Percentiles rank a stretch among this genome's conserved stretches.
Evolutionary conservation across 2,329 filamentous ascomycete genomes (phyloP).

Genomic region (Colletotrichum musae): DNA sequence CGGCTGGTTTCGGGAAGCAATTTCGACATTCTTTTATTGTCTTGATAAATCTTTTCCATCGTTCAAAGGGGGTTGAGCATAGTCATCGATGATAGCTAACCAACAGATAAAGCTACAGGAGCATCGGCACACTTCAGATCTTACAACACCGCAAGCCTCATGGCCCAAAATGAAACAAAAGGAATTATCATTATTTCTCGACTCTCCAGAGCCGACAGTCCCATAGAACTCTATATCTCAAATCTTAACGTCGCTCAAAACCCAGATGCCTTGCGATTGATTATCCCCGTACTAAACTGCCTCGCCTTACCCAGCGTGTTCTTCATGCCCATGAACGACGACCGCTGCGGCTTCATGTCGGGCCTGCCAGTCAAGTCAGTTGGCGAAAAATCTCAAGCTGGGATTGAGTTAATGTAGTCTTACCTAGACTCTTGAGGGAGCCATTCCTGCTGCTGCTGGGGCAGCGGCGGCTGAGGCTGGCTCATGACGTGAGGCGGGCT

Average conservation of each 20-base stretch:
- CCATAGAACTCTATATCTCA: not conserved
- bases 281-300: conserved; percentile 38
- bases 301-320: conserved; percentile 39
- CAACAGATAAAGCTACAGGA: too few relatives aligned
- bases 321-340: conserved; percentile 40
- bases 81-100: too few relatives aligned
- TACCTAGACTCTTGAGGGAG: conserved; percentile 23
- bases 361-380: conserved; percentile 26
- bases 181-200: not conserved
- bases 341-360: conserved; percentile 32
- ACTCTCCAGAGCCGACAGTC: not conserved
- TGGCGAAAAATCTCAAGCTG: too few relatives aligned
- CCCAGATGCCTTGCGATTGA: conserved; percentile 39
- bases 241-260: not conserved
- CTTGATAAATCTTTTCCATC: too few relatives aligned
- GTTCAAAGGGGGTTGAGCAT: too few relatives aligned
- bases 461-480: conserved; percentile 18
- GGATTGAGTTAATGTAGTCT: not conserved
- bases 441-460: conserved; percentile 32
- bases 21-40: too few relatives aligned
- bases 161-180: not conserved
- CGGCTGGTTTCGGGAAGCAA: too few relatives aligned
- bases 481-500: conserved; percentile 17
- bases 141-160: too few relatives aligned
- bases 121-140: too few relatives aligned